Base-by-base conservation (phyloP, 108 stramenopile genomes). In the Nitzschia sp. region DNA sequence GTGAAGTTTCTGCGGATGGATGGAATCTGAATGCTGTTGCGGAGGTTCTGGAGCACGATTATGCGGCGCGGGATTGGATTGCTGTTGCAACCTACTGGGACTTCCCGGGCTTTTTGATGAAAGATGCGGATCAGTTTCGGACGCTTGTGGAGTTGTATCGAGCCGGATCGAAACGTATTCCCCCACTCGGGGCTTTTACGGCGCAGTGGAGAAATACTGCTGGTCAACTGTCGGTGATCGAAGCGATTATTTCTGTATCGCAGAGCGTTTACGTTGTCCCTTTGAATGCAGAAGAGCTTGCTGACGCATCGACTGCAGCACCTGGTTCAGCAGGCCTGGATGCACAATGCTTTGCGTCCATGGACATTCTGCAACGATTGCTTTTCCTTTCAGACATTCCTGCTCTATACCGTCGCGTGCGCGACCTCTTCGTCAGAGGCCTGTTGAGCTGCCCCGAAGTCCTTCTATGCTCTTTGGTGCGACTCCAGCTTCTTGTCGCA, bases 11-110 rank as follows among this genome's bases (percentile, higher is more conserved):
- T 13, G 59, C 36, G 6, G 65, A 68, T 59, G 89, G 82, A 24
- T 98, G 96, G 96, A 95, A 97, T 75, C 78, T 96, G 5, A 79
- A 84, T n/a, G 85, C 87, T 26, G 93, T 96, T 6, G 73, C 90
- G 26, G 79, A 88, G 56, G 90, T 96, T 35, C 75, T 98, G 0
- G 62, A 74, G 42, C 83, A 85, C 51, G 96, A 97, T 68, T 96
- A 91, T 76, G 48, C 72, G n/a, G 62, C 75, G 25, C 49, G 88
- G 30, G 79, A 96, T 76, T 98, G 97, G 97, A 56, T 46, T 23
- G 27, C 54, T 18, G 96, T 97, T 0, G 95, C 95, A 19, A 74
- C 67, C 24, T 79, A 61, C 2, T 90, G 95, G 61, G 97, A 98
- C 70, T 91, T 95, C 70, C 74, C 90, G 13, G 91, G 80, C 54